Evolutionary conservation across 768 basidiomycete species (phyloP), one percentile per base, ranked within the genome.

Genomic region (Tulasnella calospora): DNA sequence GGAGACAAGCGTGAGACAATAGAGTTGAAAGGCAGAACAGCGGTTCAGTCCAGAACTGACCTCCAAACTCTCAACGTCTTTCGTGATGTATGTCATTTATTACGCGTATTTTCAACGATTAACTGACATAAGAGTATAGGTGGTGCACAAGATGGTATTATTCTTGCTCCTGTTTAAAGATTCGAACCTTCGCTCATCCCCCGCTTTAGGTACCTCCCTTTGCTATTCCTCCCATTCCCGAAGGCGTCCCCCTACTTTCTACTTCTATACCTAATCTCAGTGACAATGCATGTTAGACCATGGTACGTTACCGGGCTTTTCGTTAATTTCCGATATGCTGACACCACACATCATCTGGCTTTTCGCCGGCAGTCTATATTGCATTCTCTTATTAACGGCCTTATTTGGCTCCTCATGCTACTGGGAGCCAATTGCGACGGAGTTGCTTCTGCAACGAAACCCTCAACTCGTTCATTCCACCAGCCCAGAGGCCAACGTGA

Each of bases 401-500:
- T 88, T 95, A 72, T 95, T 94, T 83, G 87, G 94, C 79, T 92
- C 94, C 21, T 92, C 94, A 23, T 95, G 94, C 83, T 94, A 94
- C 84, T 95, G 94, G 94, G 92, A 93, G 80, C 92, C 94, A 40
- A 89, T 94, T 78, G 81, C 89, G 91, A 33, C 83, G 90, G 71
- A 88, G n/a, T 72, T 75, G 46, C 74, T 81, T 21, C 67, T 81
- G 23, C 40, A 40, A 69, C 27, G 75, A 55, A 51, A 76, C 38
- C 51, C 35, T 41, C 35, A 79, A 67, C 73, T 80, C 74, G 10
- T 79, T 44, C 69, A 47, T 21, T 27, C 69, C 67, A 33, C 80
- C 44, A 72, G 17, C 83, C 82, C 23, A 91, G 92, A 72, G 36
- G 36, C 71, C 23, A 46, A 72, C 44, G 71, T 72, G 1, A 72